phyloP scores from a whole-genome alignment of 2,329 filamentous ascomycete species.

The Hypoxylon sp. region DNA sequence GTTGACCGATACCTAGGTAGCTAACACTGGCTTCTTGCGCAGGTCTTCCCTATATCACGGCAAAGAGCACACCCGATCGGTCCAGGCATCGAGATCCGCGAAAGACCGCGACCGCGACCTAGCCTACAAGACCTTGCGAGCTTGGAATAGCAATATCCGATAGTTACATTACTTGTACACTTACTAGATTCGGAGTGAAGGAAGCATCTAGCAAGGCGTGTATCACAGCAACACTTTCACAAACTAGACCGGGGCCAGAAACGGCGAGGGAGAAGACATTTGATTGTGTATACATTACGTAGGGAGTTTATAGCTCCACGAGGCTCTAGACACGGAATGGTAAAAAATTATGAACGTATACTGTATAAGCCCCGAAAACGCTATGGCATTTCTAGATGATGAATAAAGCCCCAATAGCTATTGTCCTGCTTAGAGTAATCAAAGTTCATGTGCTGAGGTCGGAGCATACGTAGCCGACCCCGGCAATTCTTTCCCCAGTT shows the following conservation, averaged over 20 bases:
- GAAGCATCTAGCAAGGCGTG: conserved; percentile 1
- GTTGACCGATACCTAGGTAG: background rate
- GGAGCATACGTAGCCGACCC: conserved; percentile 1
- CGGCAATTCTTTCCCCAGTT: background rate
- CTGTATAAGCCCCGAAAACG: background rate
- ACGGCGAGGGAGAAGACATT: conserved; percentile 10
- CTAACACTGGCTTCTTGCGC: conserved; percentile 4
- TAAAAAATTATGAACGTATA: conserved; percentile 3
- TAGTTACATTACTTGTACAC: conserved; percentile 21
- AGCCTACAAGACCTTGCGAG: conserved; percentile 74
- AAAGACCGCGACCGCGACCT: conserved; percentile 71
- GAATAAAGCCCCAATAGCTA: too few species aligned
- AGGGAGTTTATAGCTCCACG: background rate
- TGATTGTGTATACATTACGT: conserved; percentile 21
- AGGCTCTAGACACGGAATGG: conserved; percentile 16
- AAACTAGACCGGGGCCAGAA: conserved; percentile 14
- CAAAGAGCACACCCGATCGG: conserved; percentile 77
- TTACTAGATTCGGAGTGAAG: conserved; percentile 13
- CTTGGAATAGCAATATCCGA: conserved; percentile 33
- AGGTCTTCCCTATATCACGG: conserved; percentile 72
- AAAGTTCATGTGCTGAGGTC: background rate
- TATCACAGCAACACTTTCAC: conserved; percentile 3
- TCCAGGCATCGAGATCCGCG: conserved; percentile 84
- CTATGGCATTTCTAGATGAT: too few species aligned
- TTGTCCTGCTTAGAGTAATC: too few species aligned